Conservation (phyloP, 1,139 yeast species). For the Trichomonascaceae sp. region DNA sequence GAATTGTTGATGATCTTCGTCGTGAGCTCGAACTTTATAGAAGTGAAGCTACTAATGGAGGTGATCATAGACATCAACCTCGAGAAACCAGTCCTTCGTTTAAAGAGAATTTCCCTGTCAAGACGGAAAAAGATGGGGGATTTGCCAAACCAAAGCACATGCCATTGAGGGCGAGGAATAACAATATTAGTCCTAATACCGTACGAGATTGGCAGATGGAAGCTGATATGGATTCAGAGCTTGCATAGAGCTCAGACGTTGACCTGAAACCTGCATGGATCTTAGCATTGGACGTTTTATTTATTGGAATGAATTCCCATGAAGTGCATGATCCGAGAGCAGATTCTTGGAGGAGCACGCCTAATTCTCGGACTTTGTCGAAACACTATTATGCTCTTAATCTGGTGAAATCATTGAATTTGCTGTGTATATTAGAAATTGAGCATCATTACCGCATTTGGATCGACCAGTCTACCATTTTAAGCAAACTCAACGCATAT, state of each 20-base stretch:
- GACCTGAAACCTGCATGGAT: not conserved
- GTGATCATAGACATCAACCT: not conserved
- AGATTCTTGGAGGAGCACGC: not conserved
- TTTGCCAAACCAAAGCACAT: not conserved
- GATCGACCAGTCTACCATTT: not conserved
- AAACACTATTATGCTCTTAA: no score
- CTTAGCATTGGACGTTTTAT: not conserved
- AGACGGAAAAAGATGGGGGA: not conserved
- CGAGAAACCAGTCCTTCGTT: not conserved
- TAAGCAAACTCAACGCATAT: no score
- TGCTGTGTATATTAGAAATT: no score
- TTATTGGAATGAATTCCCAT: not conserved
- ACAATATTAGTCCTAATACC: not conserved
- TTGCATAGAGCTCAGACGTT: not conserved
- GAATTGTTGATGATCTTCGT: not conserved
- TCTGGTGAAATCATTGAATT: no score
- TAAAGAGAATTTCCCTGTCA: not conserved
- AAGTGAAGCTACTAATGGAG: not conserved
- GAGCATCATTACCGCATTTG: no score
- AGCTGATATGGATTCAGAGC: constrained; percentile 5
- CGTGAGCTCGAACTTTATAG: not conserved
- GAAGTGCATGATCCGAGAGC: not conserved
- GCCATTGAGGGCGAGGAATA: not conserved
- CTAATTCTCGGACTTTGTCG: not conserved
- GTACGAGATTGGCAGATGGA: constrained; percentile 3